Base-by-base conservation (phyloP, 495 filamentous ascomycete species). In the Penicillium angulare region DNA sequence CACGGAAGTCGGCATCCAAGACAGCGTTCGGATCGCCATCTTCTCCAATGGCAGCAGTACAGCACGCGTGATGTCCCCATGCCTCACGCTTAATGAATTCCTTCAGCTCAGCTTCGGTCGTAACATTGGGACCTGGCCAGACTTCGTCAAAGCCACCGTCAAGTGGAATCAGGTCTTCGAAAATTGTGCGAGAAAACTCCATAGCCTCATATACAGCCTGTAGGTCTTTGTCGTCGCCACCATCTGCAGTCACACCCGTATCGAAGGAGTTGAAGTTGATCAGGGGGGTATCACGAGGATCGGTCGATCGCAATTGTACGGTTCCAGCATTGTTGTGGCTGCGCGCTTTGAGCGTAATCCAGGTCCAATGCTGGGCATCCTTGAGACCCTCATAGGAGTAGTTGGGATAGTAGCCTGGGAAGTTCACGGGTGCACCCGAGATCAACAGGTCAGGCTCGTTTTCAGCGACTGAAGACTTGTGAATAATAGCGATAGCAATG, bases 51-150 rank as follows among this genome's bases (percentile, higher is more conserved):
- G 81, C 62, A 46, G 70, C 76, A 10, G 80, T 81, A 49, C 78
- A 81, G 26, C 70, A 79, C 2, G 80, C 81, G 54, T 86, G 83
- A 41, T 85, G 81, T 0, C 81, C 81, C 77, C 79, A 86, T 3
- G 79, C 66, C 33, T 72, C 65, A 26, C 77, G 64, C 58, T 75
- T 75, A 13, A 46, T 46, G 29, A 46, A 46, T 10, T 46, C 31
- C 29, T 46, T 57, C 49, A 80, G 39, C 0, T 79, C 60, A 22
- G 42, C 71, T 27, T 73, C 61, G 1, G 65, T 62, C 13, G 44
- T 54, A 1, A 77, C 65, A 23, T 73, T 66, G 5, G 54, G 45
- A 0, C 78, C 78, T 0, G 81, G 82, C 55, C 68, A 67, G n/a
- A 78, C 70, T 58, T 82, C 77, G 4, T 59, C 59, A 21, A 79